phyloP scores from a whole-genome alignment of 148 eudicot genomes.

The Rhododendron kiyosumense region DNA sequence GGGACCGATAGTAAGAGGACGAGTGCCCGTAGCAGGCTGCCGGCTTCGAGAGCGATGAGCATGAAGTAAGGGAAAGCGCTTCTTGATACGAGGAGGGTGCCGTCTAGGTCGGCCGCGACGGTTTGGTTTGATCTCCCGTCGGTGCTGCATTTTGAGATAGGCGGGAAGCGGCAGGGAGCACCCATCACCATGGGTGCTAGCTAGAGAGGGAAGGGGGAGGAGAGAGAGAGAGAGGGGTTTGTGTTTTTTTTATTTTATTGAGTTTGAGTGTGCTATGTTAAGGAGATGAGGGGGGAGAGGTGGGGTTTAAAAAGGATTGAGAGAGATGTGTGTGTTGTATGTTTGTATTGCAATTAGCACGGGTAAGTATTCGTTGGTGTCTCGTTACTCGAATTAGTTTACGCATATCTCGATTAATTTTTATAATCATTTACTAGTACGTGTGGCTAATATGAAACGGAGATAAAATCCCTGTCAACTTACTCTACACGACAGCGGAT shows the following conservation, averaged over 20 bases:
- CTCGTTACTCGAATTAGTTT: too few species aligned
- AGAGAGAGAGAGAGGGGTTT: background rate
- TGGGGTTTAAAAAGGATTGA: slow-evolving; percentile 26
- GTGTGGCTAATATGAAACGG: too few species aligned
- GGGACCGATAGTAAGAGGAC: slow-evolving; percentile 40
- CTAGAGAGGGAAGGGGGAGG: slow-evolving; percentile 6
- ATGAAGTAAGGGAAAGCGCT: slow-evolving; percentile 65
- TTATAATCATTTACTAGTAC: too few species aligned
- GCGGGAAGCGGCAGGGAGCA: slow-evolving; percentile 28
- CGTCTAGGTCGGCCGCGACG: slow-evolving; percentile 64
- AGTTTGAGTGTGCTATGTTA: background rate
- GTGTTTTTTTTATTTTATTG: background rate
- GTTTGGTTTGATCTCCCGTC: slow-evolving; percentile 50
- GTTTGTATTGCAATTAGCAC: background rate
- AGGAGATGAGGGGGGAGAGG: background rate
- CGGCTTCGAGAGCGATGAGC: slow-evolving; percentile 73
- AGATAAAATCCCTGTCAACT: too few species aligned
- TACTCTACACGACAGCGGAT: too few species aligned
- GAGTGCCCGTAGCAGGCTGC: slow-evolving; percentile 53
- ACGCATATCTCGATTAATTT: too few species aligned
- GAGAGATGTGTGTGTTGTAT: background rate
- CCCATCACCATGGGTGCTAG: slow-evolving; percentile 30
- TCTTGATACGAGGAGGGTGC: slow-evolving; percentile 57
- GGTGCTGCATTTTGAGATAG: slow-evolving; percentile 36
- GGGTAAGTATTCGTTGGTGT: background rate